A percentile compares a stretch with the other conserved stretches of the same genome.
Evolutionary conservation across 805 yeast genomes (phyloP).

Genomic region (Metschnikowia hibisci): DNA sequence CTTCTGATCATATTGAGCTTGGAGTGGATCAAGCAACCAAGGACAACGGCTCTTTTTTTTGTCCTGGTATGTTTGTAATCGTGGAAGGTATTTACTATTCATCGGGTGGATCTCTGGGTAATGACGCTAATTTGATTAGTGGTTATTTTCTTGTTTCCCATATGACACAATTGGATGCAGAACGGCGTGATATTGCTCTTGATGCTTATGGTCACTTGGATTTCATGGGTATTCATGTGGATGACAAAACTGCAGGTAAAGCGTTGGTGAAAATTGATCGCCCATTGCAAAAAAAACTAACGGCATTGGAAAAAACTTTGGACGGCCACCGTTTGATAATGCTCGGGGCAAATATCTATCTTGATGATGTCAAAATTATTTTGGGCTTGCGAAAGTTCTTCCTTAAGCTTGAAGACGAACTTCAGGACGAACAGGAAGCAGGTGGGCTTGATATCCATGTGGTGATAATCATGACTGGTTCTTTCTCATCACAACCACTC

Average conservation of each 20-base stretch:
- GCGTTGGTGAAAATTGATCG: constrained; percentile 54
- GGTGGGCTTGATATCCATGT: constrained; percentile 43
- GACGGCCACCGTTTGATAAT: constrained; percentile 58
- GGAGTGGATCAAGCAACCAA: constrained; percentile 61
- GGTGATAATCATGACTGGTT: constrained; percentile 76
- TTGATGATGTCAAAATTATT: constrained; percentile 57
- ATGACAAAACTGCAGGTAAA: constrained; percentile 17
- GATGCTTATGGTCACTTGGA: constrained; percentile 80
- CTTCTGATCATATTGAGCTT: constrained; percentile 67
- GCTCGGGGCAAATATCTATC: constrained; percentile 68
- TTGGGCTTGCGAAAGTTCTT: constrained; percentile 68
- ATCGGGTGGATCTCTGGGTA: constrained; percentile 44
- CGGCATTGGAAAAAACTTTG: constrained; percentile 52
- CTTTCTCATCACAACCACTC: constrained; percentile 68
- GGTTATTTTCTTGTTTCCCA: constrained; percentile 66
- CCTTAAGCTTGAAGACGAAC: constrained; percentile 38
- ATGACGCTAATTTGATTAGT: constrained; percentile 28
- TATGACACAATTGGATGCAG: constrained; percentile 87
- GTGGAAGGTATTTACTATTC: constrained; percentile 83
- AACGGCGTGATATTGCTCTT: constrained; percentile 58
- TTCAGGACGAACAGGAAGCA: constrained; percentile 33
- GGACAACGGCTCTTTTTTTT: constrained; percentile 60
- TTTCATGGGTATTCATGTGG: constrained; percentile 46
- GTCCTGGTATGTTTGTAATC: constrained; percentile 71
- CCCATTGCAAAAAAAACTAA: constrained; percentile 51